Base-by-base conservation (phyloP, 2,329 filamentous ascomycete species). In the Colletotrichum siamense region DNA sequence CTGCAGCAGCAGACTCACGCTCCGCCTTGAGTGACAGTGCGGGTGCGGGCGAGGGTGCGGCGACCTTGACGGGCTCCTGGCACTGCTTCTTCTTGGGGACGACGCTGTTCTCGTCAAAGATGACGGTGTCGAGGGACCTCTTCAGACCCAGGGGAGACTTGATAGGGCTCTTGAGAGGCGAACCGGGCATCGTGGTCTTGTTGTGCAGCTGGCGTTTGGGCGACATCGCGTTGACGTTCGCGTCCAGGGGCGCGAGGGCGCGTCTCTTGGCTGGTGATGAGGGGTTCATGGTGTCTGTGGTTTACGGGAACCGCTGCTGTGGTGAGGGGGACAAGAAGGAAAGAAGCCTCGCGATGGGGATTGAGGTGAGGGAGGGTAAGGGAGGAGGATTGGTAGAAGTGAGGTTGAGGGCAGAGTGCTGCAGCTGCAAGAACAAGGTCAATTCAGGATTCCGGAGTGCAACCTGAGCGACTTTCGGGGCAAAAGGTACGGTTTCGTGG, bases 221-320 rank as follows among this genome's bases (percentile, higher is more conserved):
- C 24, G 76, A 78, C 79, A 82, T 82, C 81, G 85, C 85, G 84
- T 89, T 89, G 80, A 85, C 85, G 83, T 89, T 89, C 71, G 85
- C 85, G 82, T 89, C 84, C 67, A 88, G 83, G 26, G 86, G 81
- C 68, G 85, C 88, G 55, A 90, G 86, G 77, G 86, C 88, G 86
- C 88, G 88, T 86, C 87, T 84, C 81, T 88, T 89, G 49, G 81
- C 77, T 13, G 87, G 87, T 62, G 86, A 85, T 57, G 84, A 82
- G 36, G 82, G 73, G 71, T 78, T 69, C 77, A 78, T 78, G 39
- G 13, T 76, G 69, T 36, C 15, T 39, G 30, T 28, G n/a, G 55
- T 18, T 62, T 63, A 24, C 32, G 26, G 18, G 30, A 34, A 32
- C 22, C 32, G 36, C 24, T 22, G 32, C 8, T 64, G 30, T 49